A percentile compares a stretch with the other conserved stretches of the same genome.
phyloP scores from a whole-genome alignment of 768 basidiomycete species.

The Lactifluus pinguis region DNA sequence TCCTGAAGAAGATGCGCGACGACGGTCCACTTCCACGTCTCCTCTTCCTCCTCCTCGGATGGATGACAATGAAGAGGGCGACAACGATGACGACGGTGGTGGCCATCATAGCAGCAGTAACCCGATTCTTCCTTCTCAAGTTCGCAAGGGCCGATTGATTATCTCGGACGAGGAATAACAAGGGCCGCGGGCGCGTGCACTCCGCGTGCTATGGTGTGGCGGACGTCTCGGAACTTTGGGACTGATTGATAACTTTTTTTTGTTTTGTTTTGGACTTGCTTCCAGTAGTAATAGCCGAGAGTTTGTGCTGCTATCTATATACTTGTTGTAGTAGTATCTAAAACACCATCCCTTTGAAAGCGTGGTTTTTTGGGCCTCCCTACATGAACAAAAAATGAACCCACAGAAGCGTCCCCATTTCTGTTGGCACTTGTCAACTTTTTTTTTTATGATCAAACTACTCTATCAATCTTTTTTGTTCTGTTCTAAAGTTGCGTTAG shows the following conservation, averaged over 20 bases:
- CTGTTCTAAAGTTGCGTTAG: too few relatives aligned
- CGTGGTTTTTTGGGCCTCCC: too few relatives aligned
- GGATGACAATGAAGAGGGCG: background rate
- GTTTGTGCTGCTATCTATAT: too few relatives aligned
- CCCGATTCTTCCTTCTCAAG: too few relatives aligned
- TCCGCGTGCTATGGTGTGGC: constrained; percentile 5
- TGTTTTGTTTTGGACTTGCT: too few relatives aligned
- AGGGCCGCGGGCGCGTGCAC: constrained; percentile 16
- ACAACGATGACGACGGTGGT: background rate
- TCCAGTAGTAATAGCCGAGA: background rate
- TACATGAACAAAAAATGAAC: background rate
- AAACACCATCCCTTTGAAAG: too few relatives aligned
- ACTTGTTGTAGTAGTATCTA: too few relatives aligned
- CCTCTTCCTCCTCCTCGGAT: background rate
- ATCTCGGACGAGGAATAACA: constrained; percentile 34
- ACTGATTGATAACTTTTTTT: background rate
- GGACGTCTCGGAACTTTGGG: background rate
- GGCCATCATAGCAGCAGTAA: background rate
- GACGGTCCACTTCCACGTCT: background rate
- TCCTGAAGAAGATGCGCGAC: background rate
- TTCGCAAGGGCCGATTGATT: constrained; percentile 27
- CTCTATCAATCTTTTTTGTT: too few relatives aligned
- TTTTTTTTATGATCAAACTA: too few relatives aligned
- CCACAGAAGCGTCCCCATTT: too few relatives aligned
- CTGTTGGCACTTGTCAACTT: too few relatives aligned